Evolutionary conservation across 257 asterid species (phyloP).

Genomic region (Solanum tacnaense): DNA sequence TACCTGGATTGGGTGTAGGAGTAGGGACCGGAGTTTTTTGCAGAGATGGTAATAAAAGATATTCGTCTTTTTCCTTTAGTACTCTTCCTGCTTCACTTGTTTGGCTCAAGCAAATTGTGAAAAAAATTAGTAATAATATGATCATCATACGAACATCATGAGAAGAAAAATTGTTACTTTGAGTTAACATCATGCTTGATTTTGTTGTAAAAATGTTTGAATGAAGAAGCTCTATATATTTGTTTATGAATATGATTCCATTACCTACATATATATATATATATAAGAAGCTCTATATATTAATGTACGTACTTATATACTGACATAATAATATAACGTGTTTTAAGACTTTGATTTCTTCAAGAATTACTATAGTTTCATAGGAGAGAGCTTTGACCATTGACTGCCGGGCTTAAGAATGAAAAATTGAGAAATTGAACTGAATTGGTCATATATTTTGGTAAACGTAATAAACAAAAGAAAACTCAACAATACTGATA

Average conservation of each 20-base stretch:
- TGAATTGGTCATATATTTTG: neutral
- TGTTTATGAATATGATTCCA: neutral
- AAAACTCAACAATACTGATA: neutral
- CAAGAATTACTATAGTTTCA: neutral
- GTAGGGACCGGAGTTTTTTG: neutral
- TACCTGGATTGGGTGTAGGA: neutral
- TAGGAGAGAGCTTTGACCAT: neutral
- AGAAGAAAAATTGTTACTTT: neutral
- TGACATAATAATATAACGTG: neutral
- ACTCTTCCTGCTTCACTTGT: neutral
- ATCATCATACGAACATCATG: neutral
- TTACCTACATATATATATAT: too few species aligned
- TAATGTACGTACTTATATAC: neutral
- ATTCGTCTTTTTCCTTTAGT: neutral
- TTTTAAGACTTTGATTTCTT: neutral
- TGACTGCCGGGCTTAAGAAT: neutral
- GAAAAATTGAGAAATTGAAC: neutral
- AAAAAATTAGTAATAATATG: neutral
- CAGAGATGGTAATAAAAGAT: neutral
- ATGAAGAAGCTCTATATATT: neutral
- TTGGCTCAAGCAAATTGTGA: neutral
- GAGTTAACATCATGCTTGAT: neutral
- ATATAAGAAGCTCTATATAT: neutral
- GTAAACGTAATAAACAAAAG: neutral
- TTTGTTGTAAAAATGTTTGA: neutral